phyloP scores from a whole-genome alignment of 2,329 filamentous ascomycete genomes.

The Hypoxylon sp. region DNA sequence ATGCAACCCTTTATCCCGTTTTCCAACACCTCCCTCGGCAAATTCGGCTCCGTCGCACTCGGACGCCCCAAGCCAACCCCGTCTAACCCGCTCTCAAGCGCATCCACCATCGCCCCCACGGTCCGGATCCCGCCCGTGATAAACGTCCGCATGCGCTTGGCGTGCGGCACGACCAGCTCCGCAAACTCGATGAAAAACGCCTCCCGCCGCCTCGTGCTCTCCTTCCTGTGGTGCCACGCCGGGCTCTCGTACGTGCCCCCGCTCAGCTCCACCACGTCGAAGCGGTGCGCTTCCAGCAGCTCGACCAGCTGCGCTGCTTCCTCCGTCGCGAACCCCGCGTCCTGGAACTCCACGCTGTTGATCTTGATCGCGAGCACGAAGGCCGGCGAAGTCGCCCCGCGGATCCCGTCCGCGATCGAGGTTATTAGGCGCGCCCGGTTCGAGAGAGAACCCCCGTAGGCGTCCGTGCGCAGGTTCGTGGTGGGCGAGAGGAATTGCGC shows the following conservation, averaged over 20 bases:
- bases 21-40: constrained; percentile 37
- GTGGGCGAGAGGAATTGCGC: constrained; percentile 68
- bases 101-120: constrained; percentile 64
- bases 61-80: constrained; percentile 58
- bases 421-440: constrained; percentile 65
- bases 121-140: constrained; percentile 76
- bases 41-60: constrained; percentile 39
- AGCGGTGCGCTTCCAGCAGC: constrained; percentile 66
- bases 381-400: constrained; percentile 54
- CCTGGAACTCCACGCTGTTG: constrained; percentile 70
- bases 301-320: constrained; percentile 60
- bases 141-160: constrained; percentile 60
- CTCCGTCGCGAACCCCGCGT: constrained; percentile 41
- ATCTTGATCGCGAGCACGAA: constrained; percentile 70
- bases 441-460: constrained; percentile 66
- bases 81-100: constrained; percentile 59
- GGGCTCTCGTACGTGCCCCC: constrained; percentile 74
- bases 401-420: constrained; percentile 64
- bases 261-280: constrained; percentile 78
- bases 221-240: constrained; percentile 54
- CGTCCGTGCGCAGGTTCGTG: constrained; percentile 67
- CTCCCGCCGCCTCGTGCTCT: constrained; percentile 69
- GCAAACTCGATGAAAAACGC: constrained; percentile 79
- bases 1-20: constrained; percentile 33
- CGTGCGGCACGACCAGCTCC: constrained; percentile 60